phyloP scores from a whole-genome alignment of 306 rosid species.

The Corylus heterophylla region DNA sequence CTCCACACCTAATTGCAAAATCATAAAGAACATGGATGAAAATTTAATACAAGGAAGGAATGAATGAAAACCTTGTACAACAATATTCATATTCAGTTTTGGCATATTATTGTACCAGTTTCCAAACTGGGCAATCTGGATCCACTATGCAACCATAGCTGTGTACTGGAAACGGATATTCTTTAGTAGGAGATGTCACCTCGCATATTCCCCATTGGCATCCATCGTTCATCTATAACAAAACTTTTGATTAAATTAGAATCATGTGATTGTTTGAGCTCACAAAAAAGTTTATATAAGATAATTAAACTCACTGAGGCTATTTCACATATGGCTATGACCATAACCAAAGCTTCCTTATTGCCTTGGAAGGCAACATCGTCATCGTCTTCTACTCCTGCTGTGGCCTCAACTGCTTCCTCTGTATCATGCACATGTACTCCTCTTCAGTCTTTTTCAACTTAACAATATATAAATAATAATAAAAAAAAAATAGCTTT shows the following conservation, averaged over 20 bases:
- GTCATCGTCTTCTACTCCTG: no score
- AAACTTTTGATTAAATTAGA: no score
- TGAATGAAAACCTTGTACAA: no score
- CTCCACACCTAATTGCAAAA: constrained; percentile 67
- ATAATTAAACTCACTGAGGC: constrained; percentile 60
- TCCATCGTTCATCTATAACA: no score
- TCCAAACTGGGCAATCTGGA: constrained; percentile 84
- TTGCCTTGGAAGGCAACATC: constrained; percentile 48
- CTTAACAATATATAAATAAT: no score
- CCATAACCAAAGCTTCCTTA: constrained; percentile 93
- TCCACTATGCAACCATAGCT: constrained; percentile 88
- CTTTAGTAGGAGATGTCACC: no score
- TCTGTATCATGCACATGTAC: no score
- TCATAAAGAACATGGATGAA: not conserved
- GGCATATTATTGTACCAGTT: constrained; percentile 50
- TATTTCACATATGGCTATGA: constrained; percentile 88
- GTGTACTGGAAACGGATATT: constrained; percentile 82
- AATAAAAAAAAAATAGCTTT: no score
- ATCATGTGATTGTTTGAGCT: not conserved
- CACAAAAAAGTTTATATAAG: not conserved
- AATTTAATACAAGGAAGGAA: not conserved
- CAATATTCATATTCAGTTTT: not conserved
- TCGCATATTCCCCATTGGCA: constrained; percentile 24
- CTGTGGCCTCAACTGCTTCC: no score
- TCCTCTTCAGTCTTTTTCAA: no score